Conservation (phyloP, 805 yeast species). For the Jamesozyma jinghongensis region DNA sequence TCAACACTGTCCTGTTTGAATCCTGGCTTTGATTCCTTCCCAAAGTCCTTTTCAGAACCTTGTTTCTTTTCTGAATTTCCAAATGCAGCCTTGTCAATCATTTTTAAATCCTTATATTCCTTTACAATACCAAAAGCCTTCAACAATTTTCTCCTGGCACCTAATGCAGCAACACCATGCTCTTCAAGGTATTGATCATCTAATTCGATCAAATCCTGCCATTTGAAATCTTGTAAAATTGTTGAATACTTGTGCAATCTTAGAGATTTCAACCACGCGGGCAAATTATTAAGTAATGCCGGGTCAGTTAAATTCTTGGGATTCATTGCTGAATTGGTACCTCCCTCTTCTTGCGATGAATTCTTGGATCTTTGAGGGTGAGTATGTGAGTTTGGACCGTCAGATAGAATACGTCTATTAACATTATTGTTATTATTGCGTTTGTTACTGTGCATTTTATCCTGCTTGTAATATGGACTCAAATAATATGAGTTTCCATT, state of each 20-base stretch:
- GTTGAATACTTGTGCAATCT: conserved; percentile 92
- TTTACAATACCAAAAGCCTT: conserved; percentile 85
- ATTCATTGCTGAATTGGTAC: conserved; percentile 31
- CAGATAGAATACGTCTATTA: conserved; percentile 5
- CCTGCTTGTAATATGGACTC: conserved; percentile 12
- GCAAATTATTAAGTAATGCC: conserved; percentile 62
- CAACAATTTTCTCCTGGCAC: conserved; percentile 88
- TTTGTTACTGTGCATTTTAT: not conserved
- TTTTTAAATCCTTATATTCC: conserved; percentile 39
- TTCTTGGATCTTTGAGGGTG: conserved; percentile 2
- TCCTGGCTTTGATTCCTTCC: too few species aligned
- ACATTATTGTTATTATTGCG: conserved; percentile 1
- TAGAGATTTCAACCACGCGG: conserved; percentile 84
- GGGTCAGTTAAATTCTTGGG: conserved; percentile 44
- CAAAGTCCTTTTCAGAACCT: too few species aligned
- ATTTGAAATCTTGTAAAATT: conserved; percentile 59
- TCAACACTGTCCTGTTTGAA: too few species aligned
- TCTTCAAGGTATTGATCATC: conserved; percentile 60
- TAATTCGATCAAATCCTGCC: conserved; percentile 71
- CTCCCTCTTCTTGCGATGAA: not conserved
- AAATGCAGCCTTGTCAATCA: conserved; percentile 25
- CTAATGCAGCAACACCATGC: conserved; percentile 85
- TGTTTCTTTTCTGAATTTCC: not conserved
- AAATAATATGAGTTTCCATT: too few species aligned
- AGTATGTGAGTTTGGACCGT: conserved; percentile 5